Evolutionary conservation across 129 eudicot genomes (phyloP), one percentile per base, ranked within the genome.

Genomic region (Saussurea involucrata): DNA sequence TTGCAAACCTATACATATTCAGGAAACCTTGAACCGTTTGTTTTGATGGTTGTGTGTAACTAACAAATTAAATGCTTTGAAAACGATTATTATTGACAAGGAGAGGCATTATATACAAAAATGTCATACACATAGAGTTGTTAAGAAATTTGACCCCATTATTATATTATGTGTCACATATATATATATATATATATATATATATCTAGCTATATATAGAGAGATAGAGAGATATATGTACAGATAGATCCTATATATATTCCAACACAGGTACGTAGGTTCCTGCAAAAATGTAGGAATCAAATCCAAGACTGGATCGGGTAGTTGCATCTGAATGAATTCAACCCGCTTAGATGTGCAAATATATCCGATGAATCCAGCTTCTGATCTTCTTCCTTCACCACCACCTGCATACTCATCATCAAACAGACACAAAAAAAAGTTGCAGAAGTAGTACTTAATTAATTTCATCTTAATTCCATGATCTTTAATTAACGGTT

Each of bases 241-340:
- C 61, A 53, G 8, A 53, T 74, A 66, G 31, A 73, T 66, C 83
- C 83, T 80, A 53, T 53, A 53, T 80, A 72, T 79, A 40, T 80
- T 80, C 64, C 80, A 80, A 57, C 80, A 80, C 80, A 80, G 70
- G 84, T 58, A 55, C 33, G 61, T 42, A 17, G 61, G 49, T 67
- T 74, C 80, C 78, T 74, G 76, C 84, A 81, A 81, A 81, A 81
- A 75, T 81, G 76, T 75, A 81, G 71, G 12, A 53, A 80, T 80
- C 32, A 74, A 37, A 66, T 80, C 98, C 95, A 90, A 34, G 90
- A 88, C 57, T 90, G 98, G 71, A 93, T 85, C 28, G 92, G 89
- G 69, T 86, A 87, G 83, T 86, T 90, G 90, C 92, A 88, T 77
- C 90, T 88, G 86, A 90, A 90, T n/a, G 96, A 93, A 69, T 88